Base-by-base conservation (phyloP, 2,329 filamentous ascomycete genomes). In the Mollisiaceae sp. region DNA sequence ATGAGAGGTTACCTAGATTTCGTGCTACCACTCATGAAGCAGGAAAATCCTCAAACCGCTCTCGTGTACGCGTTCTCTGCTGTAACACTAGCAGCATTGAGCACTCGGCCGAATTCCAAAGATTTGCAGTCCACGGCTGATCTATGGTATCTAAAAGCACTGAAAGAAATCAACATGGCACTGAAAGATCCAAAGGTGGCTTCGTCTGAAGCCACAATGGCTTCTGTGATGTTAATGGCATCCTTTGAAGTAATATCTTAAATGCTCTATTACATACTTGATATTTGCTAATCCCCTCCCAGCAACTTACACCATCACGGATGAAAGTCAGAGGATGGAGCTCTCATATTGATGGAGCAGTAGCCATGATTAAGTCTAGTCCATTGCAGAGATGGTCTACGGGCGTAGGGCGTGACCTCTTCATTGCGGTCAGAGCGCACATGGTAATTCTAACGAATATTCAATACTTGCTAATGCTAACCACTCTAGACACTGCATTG, bases 311-410 rank as follows among this genome's bases (percentile, higher is more conserved):
- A 1, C 83, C 85, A 11, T 83, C 82, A 61, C 80, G 85, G 55
- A 76, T 85, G 67, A 83, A 82, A 22, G 81, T 83, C 71, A 77
- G 82, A 60, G 85, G 85, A 1, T 89, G 86, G 86, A 82, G 84
- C 2, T 86, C 85, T 8, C 86, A 89, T 67, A 82, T 85, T 8
- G 83, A 87, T 66, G 86, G 86, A 8, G 86, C 86, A 22, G 82
- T 88, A 39, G 83, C 86, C 68, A 77, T 89, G 0, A 83, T 86
- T 60, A 85, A 84, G 72, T 79, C 81, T 1, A 81, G 86, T 14
- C 84, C 85, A 5, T 81, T 79, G 65, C 79, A 82, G 64, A 83
- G 85, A 69, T 75, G 85, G 20, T 76, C 78, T 54, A 85, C 82
- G n/a, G 81, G 80, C 72, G 76, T 79, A 4, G 86, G 85, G 0